Conservation (phyloP, 805 yeast species). For the Sugiyamaella americana region DNA sequence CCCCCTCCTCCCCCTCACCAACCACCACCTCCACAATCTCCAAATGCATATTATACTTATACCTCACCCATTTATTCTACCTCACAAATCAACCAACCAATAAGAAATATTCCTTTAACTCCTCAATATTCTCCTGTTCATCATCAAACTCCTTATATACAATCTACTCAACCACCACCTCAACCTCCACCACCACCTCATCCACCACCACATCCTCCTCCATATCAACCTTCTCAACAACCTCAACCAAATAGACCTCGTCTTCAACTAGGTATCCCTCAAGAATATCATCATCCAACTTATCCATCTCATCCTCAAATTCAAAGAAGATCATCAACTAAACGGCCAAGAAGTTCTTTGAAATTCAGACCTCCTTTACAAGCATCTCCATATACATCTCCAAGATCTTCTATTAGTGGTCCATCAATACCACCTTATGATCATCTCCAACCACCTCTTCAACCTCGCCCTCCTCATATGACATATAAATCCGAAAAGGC, state of each 20-base stretch:
- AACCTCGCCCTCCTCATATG: slow-evolving; percentile 9
- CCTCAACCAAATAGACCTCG: neutral
- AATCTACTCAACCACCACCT: neutral
- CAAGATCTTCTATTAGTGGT: neutral
- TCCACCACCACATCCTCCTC: slow-evolving; percentile 9
- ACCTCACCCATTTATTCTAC: neutral
- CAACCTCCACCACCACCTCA: neutral
- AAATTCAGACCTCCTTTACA: neutral
- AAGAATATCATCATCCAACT: slow-evolving; percentile 5
- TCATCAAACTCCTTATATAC: neutral
- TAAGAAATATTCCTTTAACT: neutral
- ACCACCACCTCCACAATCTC: neutral
- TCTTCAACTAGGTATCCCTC: slow-evolving; percentile 1
- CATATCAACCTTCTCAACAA: neutral
- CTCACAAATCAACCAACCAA: neutral
- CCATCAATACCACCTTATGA: neutral
- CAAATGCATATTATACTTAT: neutral
- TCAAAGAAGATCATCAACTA: neutral
- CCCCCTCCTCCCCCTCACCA: neutral
- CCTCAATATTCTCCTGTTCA: neutral
- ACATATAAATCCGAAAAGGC: neutral
- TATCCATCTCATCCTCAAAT: slow-evolving; percentile 4
- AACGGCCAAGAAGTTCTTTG: neutral
- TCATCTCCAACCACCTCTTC: slow-evolving; percentile 1
- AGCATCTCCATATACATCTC: neutral